Evolutionary conservation across 805 yeast species (phyloP), one percentile per base, ranked within the genome.

Genomic region (Candida mattraensis): DNA sequence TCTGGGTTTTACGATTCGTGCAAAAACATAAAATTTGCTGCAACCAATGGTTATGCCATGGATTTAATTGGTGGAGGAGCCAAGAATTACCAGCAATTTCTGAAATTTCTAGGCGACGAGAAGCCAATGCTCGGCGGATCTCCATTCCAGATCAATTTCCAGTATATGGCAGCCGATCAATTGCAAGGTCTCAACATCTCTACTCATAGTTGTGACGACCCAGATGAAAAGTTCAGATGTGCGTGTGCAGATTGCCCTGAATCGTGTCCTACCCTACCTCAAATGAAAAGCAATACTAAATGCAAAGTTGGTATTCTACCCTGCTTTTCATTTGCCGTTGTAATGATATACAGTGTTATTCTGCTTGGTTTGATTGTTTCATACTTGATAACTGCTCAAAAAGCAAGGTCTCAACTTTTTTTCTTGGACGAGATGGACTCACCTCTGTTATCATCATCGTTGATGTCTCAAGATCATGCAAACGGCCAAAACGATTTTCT

Each of bases 61-160:
- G 98, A 91, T 56, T 69, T 91, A 25, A 81, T 91, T 26, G 99
- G 99, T 6, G 99, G 99, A n/a, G 98, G 98, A 2, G 97, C 98
- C 2, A 72, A 69, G 36, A 76, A 80, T 49, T 85, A 77, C 58
- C 50, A 67, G 20, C 77, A 78, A 36, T 91, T 91, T 55, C 65
- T 91, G 47, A 84, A 88, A 61, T 93, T 91, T 54, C 61, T 93
- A 33, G 98, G 98, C 9, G 98, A 91, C 56, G 94, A 87, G 50
- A 89, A 91, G 58, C 98, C 98, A 0, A 48, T 87, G 50, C 67
- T 91, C 4, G 97, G 98, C 1, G 99, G 99, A 0, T 87, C 96
- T 0, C 97, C 97, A 0, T 87, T 91, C 57, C 98, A 91, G 58
- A 89, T 91, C 43, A 83, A 88, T 56, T 88, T 78, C 58, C 62